phyloP scores from a whole-genome alignment of 352 stramenopile genomes.

The Globisporangium rhizosaccharum region DNA sequence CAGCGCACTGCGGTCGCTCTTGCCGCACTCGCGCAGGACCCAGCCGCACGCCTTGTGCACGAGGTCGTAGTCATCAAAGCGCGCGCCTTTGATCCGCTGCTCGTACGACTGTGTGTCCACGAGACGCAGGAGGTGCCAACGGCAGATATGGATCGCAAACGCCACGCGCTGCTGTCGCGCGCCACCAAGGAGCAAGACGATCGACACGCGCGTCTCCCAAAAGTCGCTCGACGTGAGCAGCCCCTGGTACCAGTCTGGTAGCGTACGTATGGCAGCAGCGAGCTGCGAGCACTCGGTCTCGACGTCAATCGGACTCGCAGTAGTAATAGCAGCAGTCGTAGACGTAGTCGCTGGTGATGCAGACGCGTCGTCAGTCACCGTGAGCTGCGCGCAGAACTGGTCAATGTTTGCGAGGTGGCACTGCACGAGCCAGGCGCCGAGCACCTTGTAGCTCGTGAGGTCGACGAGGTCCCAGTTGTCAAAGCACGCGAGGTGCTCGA shows the following conservation, averaged over 20 bases:
- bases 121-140: slow-evolving; percentile 12
- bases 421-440: slow-evolving; percentile 6
- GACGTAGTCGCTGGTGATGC: no score
- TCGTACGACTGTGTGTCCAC: slow-evolving; percentile 1
- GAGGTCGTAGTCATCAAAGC: slow-evolving; percentile 15
- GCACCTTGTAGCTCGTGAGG: slow-evolving; percentile 4
- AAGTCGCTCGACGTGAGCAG: slow-evolving; percentile 15
- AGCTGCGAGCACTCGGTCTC: slow-evolving; percentile 1
- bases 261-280: background rate
- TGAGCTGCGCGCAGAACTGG: background rate
- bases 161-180: background rate
- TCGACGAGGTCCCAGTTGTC: slow-evolving; percentile 19
- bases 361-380: no score
- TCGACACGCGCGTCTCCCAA: slow-evolving; percentile 21
- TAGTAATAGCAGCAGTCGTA: background rate
- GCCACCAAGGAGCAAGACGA: slow-evolving; percentile 13
- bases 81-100: slow-evolving; percentile 12
- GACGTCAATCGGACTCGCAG: background rate
- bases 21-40: slow-evolving; percentile 17
- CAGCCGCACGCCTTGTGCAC: slow-evolving; percentile 22
- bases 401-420: slow-evolving; percentile 1
- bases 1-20: slow-evolving; percentile 2
- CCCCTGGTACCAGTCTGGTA: slow-evolving; percentile 16
- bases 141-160: slow-evolving; percentile 9
- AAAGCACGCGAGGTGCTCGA: slow-evolving; percentile 6